Base-by-base conservation (phyloP, 208 protist species). In the Vickermania spadyakhi region DNA sequence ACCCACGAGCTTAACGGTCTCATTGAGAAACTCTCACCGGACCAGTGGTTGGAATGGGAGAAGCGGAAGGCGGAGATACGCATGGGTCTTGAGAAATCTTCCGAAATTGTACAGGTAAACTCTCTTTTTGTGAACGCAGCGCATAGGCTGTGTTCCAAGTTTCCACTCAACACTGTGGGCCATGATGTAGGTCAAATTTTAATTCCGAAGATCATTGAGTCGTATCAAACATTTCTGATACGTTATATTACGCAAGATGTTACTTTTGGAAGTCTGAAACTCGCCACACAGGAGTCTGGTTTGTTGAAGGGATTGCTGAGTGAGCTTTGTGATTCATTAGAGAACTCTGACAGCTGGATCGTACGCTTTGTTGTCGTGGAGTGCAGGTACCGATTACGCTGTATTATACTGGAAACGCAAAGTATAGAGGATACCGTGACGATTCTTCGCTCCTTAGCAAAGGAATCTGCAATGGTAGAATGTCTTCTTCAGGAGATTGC, bases 11-110 rank as follows among this genome's bases (percentile, higher is more conserved):
- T 13, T 28, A 14, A 3, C 5, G 7, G 25, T 42, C 31, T 60
- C 42, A 31, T 56, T 21, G 49, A 27, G 5, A 7, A 28, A n/a
- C 31, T 67, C 26, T 28, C 68, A 26, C 52, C 64, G 41, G 1
- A 5, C 31, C 21, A 64, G n/a, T 66, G 64, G 69, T 56, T 57
- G 7, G 42, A 68, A 21, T 60, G 69, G 52, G 31, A 72, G 2
- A 27, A 65, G 11, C 26, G 54, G 30, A 64, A 65, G 53, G 66
- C 70, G 0, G 21, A 55, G 51, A 13, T 55, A 11, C 51, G 13
- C 21, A 7, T 18, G 7, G 7, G 26, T 22, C 21, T 55, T 13
- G 51, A 23, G 51, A 27, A 45, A 45, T 7, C 7, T 45, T n/a
- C 36, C 18, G 36, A 45, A 45, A 45, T 45, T 45, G 36, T 45